These are phyloP conservation scores for Reticulascus tulasneorum DNA, from an alignment of 2,329 filamentous ascomycete species.

Conservation along the genomic window DNA sequence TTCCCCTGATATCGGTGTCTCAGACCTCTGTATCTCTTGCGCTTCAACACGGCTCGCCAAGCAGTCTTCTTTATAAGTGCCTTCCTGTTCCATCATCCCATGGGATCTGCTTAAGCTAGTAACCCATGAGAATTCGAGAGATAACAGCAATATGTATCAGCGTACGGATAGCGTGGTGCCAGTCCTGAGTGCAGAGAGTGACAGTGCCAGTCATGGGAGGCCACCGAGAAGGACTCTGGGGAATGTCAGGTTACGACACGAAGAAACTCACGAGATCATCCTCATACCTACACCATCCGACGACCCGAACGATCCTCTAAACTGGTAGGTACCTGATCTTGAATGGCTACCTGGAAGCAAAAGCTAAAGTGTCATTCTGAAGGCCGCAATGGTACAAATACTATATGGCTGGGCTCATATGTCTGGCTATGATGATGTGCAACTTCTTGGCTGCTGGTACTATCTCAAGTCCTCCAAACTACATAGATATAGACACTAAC, in stretches of 20 bases:
- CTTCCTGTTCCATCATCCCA: no score
- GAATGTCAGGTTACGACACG: conserved; percentile 36
- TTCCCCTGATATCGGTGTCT: no score
- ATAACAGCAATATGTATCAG: no score
- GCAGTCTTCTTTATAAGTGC: no score
- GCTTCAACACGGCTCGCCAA: no score
- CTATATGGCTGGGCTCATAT: conserved; percentile 47
- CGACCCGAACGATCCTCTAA: conserved; percentile 49
- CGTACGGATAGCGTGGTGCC: no score
- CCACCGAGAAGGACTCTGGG: conserved; percentile 28
- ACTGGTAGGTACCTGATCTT: conserved; percentile 33
- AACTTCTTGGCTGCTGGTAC: conserved; percentile 54
- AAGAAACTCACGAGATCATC: conserved; percentile 42
- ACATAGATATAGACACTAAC: background rate
- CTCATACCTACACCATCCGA: conserved; percentile 41
- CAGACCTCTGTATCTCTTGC: no score
- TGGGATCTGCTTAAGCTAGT: no score
- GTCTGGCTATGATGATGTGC: conserved; percentile 50
- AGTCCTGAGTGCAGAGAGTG: no score
- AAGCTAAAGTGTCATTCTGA: conserved; percentile 1
- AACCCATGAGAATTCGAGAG: no score
- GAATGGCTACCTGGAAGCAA: no score
- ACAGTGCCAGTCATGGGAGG: no score
- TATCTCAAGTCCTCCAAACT: conserved; percentile 1
- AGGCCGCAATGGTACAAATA: conserved; percentile 43